These are phyloP conservation scores for Dactylellina haptotyla DNA, from an alignment of 2,329 filamentous ascomycete genomes.

Conservation along the genomic window DNA sequence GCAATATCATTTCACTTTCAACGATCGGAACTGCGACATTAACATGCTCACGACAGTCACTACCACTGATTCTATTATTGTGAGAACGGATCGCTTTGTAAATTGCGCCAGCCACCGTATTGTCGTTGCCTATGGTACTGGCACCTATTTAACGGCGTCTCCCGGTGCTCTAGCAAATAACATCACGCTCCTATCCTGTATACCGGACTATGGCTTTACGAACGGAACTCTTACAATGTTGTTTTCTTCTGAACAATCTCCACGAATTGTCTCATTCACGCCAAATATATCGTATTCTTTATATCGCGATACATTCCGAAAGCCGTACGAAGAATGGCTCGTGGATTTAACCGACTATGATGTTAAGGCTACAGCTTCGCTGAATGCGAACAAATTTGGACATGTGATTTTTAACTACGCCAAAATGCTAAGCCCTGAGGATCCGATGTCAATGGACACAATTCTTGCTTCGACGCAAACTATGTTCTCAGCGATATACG, in stretches of 20 bases:
- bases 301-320: not conserved
- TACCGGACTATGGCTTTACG: not conserved
- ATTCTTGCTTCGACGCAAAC: not conserved
- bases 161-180: not conserved
- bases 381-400: constrained; percentile 6
- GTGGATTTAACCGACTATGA: constrained; percentile 4
- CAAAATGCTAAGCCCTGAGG: not conserved
- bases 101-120: not conserved
- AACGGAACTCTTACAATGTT: not conserved
- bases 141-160: not conserved
- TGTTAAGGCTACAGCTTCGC: not conserved
- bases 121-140: not conserved
- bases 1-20: not conserved
- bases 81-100: not conserved
- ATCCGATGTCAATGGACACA: not conserved
- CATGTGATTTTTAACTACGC: constrained; percentile 10
- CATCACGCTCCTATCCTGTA: not conserved
- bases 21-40: not conserved
- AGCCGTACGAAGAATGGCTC: not conserved
- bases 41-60: not conserved
- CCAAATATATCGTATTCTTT: not conserved
- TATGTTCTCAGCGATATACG: constrained; percentile 1
- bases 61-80: not conserved
- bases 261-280: not conserved
- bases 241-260: not conserved